These are phyloP conservation scores for Camellia sinensis DNA, from an alignment of 148 eudicot genomes.

Conservation along the genomic window DNA sequence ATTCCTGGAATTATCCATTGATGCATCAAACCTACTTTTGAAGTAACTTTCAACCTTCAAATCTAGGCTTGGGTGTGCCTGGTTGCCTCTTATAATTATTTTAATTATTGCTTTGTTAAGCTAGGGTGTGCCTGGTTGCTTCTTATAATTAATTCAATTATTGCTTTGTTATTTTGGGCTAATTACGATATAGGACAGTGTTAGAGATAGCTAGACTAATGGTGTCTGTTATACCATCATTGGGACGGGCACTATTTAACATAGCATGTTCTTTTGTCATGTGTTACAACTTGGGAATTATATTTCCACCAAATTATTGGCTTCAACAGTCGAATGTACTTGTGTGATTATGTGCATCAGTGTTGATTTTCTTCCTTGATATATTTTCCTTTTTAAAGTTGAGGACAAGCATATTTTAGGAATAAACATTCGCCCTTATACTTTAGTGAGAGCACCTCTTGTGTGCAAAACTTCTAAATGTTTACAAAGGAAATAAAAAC, in stretches of 20 bases:
- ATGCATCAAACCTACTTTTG: neutral
- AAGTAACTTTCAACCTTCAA: neutral
- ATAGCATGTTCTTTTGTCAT: too few species aligned
- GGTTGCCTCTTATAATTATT: neutral
- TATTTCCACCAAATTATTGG: too few species aligned
- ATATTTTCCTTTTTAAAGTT: neutral
- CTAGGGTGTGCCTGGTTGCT: neutral
- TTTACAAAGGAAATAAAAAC: neutral
- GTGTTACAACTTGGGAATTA: too few species aligned
- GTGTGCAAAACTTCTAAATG: neutral
- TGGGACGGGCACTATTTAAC: too few species aligned
- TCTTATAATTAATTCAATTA: neutral
- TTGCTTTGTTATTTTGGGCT: neutral
- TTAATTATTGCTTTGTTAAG: neutral
- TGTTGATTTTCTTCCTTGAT: neutral
- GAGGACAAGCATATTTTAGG: neutral
- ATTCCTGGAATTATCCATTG: neutral
- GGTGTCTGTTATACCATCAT: too few species aligned
- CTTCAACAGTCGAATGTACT: neutral
- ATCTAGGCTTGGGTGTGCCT: slow-evolving; percentile 1
- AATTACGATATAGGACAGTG: neutral
- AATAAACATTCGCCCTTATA: neutral
- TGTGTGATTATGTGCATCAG: neutral
- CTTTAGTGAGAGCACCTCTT: neutral
- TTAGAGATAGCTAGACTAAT: neutral